phyloP scores from a whole-genome alignment of 192 early-diverging fungal species.

The Backusella australiensis region DNA sequence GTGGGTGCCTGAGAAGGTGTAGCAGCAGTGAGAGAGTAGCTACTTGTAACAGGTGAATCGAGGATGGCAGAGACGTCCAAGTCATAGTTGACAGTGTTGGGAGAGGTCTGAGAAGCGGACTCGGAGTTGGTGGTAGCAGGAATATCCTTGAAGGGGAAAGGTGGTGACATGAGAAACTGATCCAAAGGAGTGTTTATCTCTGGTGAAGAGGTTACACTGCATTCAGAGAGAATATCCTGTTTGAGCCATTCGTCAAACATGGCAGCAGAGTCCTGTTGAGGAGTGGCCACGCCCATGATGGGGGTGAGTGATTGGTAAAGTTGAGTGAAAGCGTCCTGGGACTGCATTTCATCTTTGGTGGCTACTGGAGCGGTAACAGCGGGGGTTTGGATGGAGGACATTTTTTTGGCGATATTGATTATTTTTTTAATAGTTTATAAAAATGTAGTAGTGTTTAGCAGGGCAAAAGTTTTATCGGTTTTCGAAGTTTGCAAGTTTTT shows the following conservation, averaged over 20 bases:
- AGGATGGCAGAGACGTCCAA: slow-evolving; percentile 29
- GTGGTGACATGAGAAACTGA: slow-evolving; percentile 29
- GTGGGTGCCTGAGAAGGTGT: not conserved
- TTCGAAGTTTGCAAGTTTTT: slow-evolving; percentile 29
- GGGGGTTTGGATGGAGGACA: slow-evolving; percentile 19
- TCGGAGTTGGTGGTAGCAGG: not conserved
- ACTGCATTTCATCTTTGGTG: slow-evolving; percentile 16
- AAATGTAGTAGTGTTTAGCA: not conserved
- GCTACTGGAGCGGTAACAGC: slow-evolving; percentile 1
- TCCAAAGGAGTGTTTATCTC: slow-evolving; percentile 36
- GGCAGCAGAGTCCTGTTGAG: slow-evolving; percentile 12
- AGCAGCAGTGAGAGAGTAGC: not conserved
- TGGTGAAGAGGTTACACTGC: slow-evolving; percentile 28
- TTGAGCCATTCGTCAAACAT: slow-evolving; percentile 49
- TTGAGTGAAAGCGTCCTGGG: slow-evolving; percentile 29
- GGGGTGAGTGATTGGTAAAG: slow-evolving; percentile 28
- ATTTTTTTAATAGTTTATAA: not conserved
- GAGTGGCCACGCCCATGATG: not conserved
- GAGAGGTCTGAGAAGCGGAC: not conserved
- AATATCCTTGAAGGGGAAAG: slow-evolving; percentile 6
- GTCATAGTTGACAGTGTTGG: not conserved
- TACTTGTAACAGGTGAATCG: slow-evolving; percentile 12
- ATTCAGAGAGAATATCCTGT: slow-evolving; percentile 33
- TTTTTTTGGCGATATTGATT: slow-evolving; percentile 1
- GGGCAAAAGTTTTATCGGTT: slow-evolving; percentile 7